Base-by-base conservation (phyloP, 2,329 filamentous ascomycete genomes). In the Stenocarpella maydis region DNA sequence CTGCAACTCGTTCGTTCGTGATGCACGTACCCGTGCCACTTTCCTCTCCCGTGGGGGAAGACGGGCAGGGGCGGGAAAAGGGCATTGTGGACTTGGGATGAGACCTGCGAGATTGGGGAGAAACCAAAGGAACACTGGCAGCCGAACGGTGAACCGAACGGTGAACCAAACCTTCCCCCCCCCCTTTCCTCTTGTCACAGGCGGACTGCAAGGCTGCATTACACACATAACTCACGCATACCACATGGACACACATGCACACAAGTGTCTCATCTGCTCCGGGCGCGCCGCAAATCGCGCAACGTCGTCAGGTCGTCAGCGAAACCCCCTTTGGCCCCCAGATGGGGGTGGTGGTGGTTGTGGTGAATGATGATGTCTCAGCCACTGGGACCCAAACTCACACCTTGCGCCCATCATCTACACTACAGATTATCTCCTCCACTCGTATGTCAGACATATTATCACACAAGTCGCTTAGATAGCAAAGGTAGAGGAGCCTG, bases 221-320 rank as follows among this genome's bases (percentile, higher is more conserved):
- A 47, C 41, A 61, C 55, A 34, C 14, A 37, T 12, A 34, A 45
- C 41, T 47, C 55, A 45, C 41, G 17, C 39, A 45, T 26, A 31
- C 49, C n/a, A 52, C 49, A 52, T n/a, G 9, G 7, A 15, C 45
- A 49, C 47, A 26, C 26, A 37, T 31, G 24, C 58, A 63, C 58
- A 49, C 58, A 63, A 43, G 43, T 63, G 65, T 68, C 65, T 68
- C 45, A 63, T 45, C 54, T 63, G 45, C 65, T 28, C 31, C 21
- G 53, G 58, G n/a, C 41, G 41, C 43, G 58, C 58, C 58, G 58
- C 65, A 63, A 50, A 63, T 68, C 45, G 65, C 65, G 54, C 65
- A 68, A 63, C 47, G 45, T 68, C 28, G 53, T 54, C 19, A 31
- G 17, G 45, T 68, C 28, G 53, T 54, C 19, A 31, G 17, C 47